Base-by-base conservation (phyloP, 495 filamentous ascomycete genomes). In the Penicillium arizonense region DNA sequence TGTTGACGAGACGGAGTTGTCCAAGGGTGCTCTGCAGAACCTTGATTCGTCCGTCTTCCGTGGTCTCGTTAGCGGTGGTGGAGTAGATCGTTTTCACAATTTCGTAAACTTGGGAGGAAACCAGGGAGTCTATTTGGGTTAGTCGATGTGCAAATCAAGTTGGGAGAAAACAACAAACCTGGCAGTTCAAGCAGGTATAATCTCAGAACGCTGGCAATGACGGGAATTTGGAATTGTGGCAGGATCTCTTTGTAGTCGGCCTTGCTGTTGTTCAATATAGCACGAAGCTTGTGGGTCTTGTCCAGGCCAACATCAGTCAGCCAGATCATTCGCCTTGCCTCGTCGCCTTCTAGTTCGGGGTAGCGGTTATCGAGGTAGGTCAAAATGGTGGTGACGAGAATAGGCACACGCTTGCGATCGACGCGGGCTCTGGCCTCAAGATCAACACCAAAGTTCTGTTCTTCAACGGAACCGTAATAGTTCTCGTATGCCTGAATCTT, bases 101-200 rank as follows among this genome's bases (percentile, higher is more conserved):
- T 77, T 99, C 94, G 69, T 99, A 99, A 54, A 97, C 91, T 65
- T 96, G 92, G 21, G 91, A 96, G 43, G 95, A 97, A 55, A 99
- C 95, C 51, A 99, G 82, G 18, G 94, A 97, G 69, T 99, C 94
- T 89, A 58, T 13, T 11, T 14, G 10, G n/a, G 36, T 62, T 39
- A 65, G 45, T 24, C 20, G 32, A 4, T 39, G 6, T 23, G 11
- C 20, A 14, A 21, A 32, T 58, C 63, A 39, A 50, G 18, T 26
- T 32, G 14, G 12, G 7, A 45, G 32, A 12, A 49, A 14, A 33
- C 39, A 9, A 61, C 87, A 49, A 80, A 95, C 91, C 91, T 62
- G 91, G 93, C 52, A 99, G 82, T 73, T 99, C 94, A 56, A 97
- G 84, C 28, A 99, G 82, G 66, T 99, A 99, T 38, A 97, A 80